Evolutionary conservation across 495 filamentous ascomycete species (phyloP), one percentile per base, ranked within the genome.

Genomic region (Neurospora pannonica): DNA sequence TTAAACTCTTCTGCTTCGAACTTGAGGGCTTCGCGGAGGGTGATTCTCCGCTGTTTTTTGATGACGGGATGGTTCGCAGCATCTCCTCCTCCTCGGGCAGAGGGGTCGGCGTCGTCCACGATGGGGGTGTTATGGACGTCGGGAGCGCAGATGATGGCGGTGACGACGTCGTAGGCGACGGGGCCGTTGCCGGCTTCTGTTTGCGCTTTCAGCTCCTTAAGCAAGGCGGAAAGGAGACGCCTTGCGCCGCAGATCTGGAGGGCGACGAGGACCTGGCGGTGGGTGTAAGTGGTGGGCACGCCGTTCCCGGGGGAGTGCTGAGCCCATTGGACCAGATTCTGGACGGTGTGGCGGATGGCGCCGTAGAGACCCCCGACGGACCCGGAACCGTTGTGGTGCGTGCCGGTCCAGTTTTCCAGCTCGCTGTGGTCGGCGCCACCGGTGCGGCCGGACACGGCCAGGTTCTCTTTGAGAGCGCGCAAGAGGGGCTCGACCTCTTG

Each of bases 221-320:
- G 75, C 11, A 97, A 83, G 8, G 87, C 82, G 1, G 80, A 72
- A 1, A 97, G 81, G 0, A 94, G 84, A 19, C 86, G 85, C 31
- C 82, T 84, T 0, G 93, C 87, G 71, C 94, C 94, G 1, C 93
- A 87, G 38, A 96, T 87, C n/a, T 88, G 87, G 72, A 91, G 81
- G 0, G 89, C 90, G 0, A 87, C 84, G 17, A 92, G 83, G 8
- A 96, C 81, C 73, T 94, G 92, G 17, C 92, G 90, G 79, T 95
- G 93, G 0, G 92, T 94, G 82, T 97, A 98, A 17, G 87, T 86
- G 1, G 92, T 88, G 9, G 94, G 92, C 43, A 90, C 88, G 73
- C 88, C 87, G 74, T 86, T 90, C 28, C 92, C 84, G 9, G 88
- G 87, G 0, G 89, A 87, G 71, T 89, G 87, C 5, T 90, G 82